A percentile compares a stretch with the other conserved stretches of the same genome.
These are phyloP conservation scores for Diaporthe eres DNA, from an alignment of 2,329 filamentous ascomycete genomes.

Conservation along the genomic window DNA sequence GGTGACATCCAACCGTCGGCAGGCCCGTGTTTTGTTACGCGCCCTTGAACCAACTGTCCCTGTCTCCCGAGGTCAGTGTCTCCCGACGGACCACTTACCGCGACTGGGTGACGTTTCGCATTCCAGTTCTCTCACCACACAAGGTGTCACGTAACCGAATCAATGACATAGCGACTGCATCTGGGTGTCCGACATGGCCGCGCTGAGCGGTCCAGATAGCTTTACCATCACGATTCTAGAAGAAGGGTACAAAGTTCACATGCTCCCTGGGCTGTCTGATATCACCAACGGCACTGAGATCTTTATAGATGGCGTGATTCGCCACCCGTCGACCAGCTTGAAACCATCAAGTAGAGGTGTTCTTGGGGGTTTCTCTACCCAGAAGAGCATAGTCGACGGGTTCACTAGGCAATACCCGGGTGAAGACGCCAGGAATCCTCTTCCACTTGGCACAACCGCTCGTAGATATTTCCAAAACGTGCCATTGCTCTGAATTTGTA, in stretches of 20 bases:
- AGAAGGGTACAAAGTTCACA: not conserved
- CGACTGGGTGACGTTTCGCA: not conserved
- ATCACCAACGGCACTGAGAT: not conserved
- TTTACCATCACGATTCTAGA: not conserved
- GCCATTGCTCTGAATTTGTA: conserved; percentile 1
- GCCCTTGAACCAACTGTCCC: not conserved
- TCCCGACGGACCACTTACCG: not conserved
- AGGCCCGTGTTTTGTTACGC: not conserved
- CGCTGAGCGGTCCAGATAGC: too few relatives aligned
- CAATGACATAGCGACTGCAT: not conserved
- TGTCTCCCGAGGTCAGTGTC: not conserved
- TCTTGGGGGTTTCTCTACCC: not conserved
- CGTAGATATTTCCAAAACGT: not conserved
- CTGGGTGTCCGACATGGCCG: not conserved
- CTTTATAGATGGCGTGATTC: not conserved
- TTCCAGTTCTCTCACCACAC: not conserved
- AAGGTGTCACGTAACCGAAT: not conserved
- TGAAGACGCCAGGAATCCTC: not conserved
- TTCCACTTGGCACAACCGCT: not conserved
- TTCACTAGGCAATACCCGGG: not conserved
- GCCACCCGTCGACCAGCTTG: not conserved
- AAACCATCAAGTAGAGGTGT: not conserved
- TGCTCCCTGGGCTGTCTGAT: too few relatives aligned
- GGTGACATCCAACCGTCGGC: not conserved
- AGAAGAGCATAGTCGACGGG: not conserved